Evolutionary conservation across 192 early-diverging fungal genomes (phyloP), one percentile per base, ranked within the genome.

Genomic region (Ambispora gerdemannii): DNA sequence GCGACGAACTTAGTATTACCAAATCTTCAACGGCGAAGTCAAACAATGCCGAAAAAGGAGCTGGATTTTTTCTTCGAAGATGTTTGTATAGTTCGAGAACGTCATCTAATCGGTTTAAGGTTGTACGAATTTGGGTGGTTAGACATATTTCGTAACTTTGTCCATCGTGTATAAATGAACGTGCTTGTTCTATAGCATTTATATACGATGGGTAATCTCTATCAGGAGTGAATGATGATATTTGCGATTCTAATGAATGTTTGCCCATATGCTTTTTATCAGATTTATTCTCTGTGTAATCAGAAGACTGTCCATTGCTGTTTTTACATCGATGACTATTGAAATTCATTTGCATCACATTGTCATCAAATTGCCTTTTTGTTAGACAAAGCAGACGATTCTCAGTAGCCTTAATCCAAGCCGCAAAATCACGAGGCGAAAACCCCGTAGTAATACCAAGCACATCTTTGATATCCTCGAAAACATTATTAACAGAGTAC

Each of bases 131-230:
- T 50, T 92, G 91, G 1, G 91, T 97, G 0, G 96, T 98, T 56
- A 98, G 70, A 73, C 94, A 96, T 1, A 97, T 76, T 72, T 98
- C 96, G 77, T 98, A 98, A n/a, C 94, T 89, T 72, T 98, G 95
- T 38, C 96, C 96, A 53, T 85, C 82, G 0, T 78, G 50, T 63
- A 98, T 98, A 36, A 83, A 76, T 22, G 77, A 47, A 8, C 88
- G 71, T 19, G 86, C 84, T 34, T 78, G 70, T 51, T 79, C 67
- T 20, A 94, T 88, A 19, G 84, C 81, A 4, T 69, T 47, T 3
- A 91, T 55, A 70, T 94, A 94, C 10, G 66, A 30, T 15, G 74
- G 49, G 13, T 77, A 78, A 0, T 74, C 68, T 4, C 78, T 74
- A 64, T 84, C 82, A 0, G 84, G 70, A 30, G 58, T 71, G 33